A percentile compares a stretch with the other conserved stretches of the same genome.
Evolutionary conservation across 805 yeast genomes (phyloP).

Genomic region (Kodamaea restingae): DNA sequence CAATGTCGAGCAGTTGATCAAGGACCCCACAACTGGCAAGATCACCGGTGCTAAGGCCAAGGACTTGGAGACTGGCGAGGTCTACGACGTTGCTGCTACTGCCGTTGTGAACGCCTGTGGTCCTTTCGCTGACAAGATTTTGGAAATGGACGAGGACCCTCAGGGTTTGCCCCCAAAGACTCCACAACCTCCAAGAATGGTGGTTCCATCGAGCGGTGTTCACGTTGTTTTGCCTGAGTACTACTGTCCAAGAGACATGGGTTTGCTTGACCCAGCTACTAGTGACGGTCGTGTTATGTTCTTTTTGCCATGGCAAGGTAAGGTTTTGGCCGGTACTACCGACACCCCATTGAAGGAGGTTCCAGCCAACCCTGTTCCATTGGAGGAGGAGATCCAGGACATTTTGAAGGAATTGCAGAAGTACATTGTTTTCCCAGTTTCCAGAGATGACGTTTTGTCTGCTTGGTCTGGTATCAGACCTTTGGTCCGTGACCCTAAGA

Average conservation of each 20-base stretch:
- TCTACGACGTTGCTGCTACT: constrained; percentile 60
- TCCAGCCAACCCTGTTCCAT: constrained; percentile 75
- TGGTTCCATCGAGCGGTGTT: constrained; percentile 92
- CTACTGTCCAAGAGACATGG: constrained; percentile 84
- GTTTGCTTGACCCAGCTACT: constrained; percentile 87
- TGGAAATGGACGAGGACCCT: constrained; percentile 80
- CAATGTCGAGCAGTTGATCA: constrained; percentile 72
- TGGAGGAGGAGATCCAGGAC: constrained; percentile 85
- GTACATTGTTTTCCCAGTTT: constrained; percentile 83
- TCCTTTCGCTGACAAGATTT: constrained; percentile 78
- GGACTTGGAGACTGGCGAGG: constrained; percentile 67
- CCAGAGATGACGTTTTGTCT: constrained; percentile 84
- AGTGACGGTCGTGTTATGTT: constrained; percentile 95
- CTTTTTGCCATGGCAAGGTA: constrained; percentile 97
- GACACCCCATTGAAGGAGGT: constrained; percentile 77
- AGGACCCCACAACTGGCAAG: constrained; percentile 51
- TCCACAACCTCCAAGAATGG: constrained; percentile 63
- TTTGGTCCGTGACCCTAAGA: constrained; percentile 76
- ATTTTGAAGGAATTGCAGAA: constrained; percentile 83
- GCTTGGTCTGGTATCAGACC: constrained; percentile 99
- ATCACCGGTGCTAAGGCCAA: constrained; percentile 72
- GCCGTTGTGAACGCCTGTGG: constrained; percentile 91
- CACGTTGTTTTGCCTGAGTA: constrained; percentile 89
- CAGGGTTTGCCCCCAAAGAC: constrained; percentile 58
- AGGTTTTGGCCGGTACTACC: constrained; percentile 94